Conservation (phyloP, 176 grass and related monocot species). For the Carex pumila region DNA sequence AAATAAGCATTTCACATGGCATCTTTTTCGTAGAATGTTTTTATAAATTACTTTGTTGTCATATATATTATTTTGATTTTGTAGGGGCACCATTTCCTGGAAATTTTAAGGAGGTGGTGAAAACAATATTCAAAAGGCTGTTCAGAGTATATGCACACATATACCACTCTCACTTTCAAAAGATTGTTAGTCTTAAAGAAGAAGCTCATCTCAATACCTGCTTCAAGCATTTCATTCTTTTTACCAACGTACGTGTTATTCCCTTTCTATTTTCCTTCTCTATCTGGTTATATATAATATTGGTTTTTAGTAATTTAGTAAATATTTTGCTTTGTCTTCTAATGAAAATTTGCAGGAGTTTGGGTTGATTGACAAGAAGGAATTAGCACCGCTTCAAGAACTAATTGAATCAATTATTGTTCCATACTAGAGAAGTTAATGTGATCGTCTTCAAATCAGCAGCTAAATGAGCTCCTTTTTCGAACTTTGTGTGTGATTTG, state of each 20-base stretch:
- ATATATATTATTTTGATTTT: constrained; percentile 4
- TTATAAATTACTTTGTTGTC: background rate
- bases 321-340: background rate
- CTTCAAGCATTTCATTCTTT: constrained; percentile 99
- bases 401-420: constrained; percentile 94
- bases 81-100: constrained; percentile 82
- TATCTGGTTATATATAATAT: background rate
- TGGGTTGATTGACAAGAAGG: constrained; percentile 91
- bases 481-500: constrained; percentile 10
- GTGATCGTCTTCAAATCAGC: constrained; percentile 1
- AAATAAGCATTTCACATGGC: background rate
- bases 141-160: constrained; percentile 97
- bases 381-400: constrained; percentile 87
- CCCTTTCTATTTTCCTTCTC: background rate
- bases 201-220: constrained; percentile 99
- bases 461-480: background rate
- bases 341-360: constrained; percentile 54
- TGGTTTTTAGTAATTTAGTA: background rate
- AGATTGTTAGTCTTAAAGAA: constrained; percentile 99
- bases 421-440: constrained; percentile 42
- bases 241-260: constrained; percentile 52
- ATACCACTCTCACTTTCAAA: constrained; percentile 94
- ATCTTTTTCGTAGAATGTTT: background rate
- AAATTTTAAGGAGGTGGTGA: constrained; percentile 98
- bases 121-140: constrained; percentile 93